phyloP scores from a whole-genome alignment of 2,329 filamentous ascomycete species.

The Venturia carpophila region DNA sequence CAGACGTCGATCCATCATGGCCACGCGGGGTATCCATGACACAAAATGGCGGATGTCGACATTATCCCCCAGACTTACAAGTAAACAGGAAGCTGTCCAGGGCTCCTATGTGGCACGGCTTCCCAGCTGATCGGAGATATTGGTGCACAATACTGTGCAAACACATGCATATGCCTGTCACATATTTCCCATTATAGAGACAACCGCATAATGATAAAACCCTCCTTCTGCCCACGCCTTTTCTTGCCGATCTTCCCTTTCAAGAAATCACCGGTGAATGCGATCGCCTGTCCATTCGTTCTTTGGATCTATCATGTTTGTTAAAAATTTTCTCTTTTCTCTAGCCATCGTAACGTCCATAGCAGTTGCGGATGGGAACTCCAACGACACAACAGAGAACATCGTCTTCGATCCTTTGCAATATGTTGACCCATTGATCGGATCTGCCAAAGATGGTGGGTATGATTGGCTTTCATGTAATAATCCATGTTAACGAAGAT shows the following conservation, averaged over 20 bases:
- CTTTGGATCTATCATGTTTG: neutral
- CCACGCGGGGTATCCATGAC: neutral
- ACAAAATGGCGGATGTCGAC: neutral
- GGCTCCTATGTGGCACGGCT: neutral
- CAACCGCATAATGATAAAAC: neutral
- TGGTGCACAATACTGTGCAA: neutral
- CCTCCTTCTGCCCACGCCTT: neutral
- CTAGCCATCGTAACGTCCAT: neutral
- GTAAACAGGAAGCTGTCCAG: neutral
- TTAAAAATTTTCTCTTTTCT: neutral
- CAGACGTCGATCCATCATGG: neutral
- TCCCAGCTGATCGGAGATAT: neutral
- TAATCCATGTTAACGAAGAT: constrained; percentile 16
- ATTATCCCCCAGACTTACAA: neutral
- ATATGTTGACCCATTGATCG: constrained; percentile 39
- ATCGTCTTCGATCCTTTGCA: constrained; percentile 23
- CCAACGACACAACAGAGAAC: neutral
- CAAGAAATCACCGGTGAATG: neutral
- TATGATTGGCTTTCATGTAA: neutral
- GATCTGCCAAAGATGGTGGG: constrained; percentile 34
- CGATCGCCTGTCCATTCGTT: constrained; percentile 1
- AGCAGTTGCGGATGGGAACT: neutral
- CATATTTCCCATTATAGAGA: neutral
- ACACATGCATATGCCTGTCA: neutral
- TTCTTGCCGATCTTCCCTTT: neutral